Evolutionary conservation across 257 asterid species (phyloP).

Genomic region (Solanum ossicruentum): DNA sequence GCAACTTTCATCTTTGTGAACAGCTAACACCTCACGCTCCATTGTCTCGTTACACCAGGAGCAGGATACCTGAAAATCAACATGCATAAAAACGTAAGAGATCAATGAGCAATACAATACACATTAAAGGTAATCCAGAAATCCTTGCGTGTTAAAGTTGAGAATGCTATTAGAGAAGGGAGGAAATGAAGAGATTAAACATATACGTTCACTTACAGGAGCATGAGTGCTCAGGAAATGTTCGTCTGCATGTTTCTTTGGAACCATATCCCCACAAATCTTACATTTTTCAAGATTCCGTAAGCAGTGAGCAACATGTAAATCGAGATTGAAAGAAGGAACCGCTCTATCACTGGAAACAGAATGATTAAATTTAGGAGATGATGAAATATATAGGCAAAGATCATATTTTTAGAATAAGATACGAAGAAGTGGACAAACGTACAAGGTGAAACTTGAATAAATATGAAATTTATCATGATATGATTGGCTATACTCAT

Average conservation of each 20-base stretch:
- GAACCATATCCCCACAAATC: slow-evolving; percentile 91
- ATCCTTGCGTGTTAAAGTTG: background rate
- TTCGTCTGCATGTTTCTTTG: slow-evolving; percentile 62
- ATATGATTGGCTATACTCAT: too few relatives aligned
- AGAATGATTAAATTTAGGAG: slow-evolving; percentile 5
- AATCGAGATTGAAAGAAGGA: slow-evolving; percentile 68
- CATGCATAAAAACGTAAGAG: background rate
- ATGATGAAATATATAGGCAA: background rate
- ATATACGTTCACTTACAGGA: slow-evolving; percentile 35
- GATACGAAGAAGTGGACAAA: background rate
- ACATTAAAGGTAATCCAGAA: background rate
- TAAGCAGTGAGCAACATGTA: slow-evolving; percentile 86
- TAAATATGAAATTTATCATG: background rate
- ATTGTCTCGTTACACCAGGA: slow-evolving; percentile 81
- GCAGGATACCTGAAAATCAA: slow-evolving; percentile 69
- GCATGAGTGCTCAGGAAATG: slow-evolving; percentile 94
- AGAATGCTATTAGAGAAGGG: background rate
- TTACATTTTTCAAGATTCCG: slow-evolving; percentile 92
- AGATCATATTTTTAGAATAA: background rate
- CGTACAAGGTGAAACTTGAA: background rate
- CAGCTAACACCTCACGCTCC: slow-evolving; percentile 63
- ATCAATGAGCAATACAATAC: background rate
- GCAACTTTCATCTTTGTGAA: slow-evolving; percentile 86
- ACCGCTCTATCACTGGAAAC: slow-evolving; percentile 69
- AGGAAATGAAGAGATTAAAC: background rate